Conservation (phyloP, 129 eudicot species). For the Smallanthus sonchifolius region DNA sequence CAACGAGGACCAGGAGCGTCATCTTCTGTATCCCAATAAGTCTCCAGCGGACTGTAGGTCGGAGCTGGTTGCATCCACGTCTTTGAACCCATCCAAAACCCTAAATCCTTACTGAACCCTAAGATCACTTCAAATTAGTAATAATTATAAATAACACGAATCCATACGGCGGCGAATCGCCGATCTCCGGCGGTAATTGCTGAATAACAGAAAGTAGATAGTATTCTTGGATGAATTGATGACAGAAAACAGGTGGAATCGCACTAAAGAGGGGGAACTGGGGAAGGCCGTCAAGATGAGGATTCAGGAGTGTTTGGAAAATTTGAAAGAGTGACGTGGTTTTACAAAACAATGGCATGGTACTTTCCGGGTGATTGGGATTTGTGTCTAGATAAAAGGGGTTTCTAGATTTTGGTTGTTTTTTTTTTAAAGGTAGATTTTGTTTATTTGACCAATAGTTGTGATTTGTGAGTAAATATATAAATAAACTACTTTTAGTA, state of each 20-base stretch:
- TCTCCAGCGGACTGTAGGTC: constrained; percentile 43
- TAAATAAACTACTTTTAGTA: too few relatives aligned
- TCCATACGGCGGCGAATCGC: neutral
- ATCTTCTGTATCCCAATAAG: constrained; percentile 66
- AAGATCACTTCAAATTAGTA: neutral
- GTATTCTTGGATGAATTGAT: neutral
- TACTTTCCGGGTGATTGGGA: neutral
- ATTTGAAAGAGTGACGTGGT: neutral
- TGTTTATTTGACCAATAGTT: too few relatives aligned
- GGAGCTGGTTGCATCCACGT: constrained; percentile 83
- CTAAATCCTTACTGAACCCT: neutral
- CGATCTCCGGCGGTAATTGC: too few relatives aligned
- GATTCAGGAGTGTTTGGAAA: neutral
- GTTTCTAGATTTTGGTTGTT: too few relatives aligned
- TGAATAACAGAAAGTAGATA: neutral
- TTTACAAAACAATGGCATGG: neutral
- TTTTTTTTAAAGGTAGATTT: too few relatives aligned
- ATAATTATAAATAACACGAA: neutral
- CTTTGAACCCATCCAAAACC: constrained; percentile 40
- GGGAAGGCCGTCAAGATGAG: neutral
- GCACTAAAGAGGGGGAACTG: neutral
- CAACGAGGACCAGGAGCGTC: constrained; percentile 94
- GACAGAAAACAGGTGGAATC: neutral
- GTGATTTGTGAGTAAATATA: too few relatives aligned
- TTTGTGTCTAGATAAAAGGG: neutral